Conservation (phyloP, 129 eudicot genomes). For the Ambrosia artemisiifolia region DNA sequence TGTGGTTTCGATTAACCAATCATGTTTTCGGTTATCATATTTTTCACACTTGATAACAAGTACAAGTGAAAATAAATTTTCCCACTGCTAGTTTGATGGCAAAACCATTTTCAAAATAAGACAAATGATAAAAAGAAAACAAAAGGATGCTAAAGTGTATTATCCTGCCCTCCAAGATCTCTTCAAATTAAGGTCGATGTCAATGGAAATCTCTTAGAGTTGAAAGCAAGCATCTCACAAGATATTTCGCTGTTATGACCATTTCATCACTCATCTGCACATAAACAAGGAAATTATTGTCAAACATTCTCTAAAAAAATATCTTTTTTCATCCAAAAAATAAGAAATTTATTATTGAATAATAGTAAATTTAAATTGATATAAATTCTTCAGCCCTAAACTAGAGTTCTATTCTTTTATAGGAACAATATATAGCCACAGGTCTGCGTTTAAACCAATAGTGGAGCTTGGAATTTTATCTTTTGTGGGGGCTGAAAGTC, state of each 20-base stretch:
- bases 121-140: neutral
- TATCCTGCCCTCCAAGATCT: neutral
- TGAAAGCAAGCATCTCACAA: conserved; percentile 17
- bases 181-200: neutral
- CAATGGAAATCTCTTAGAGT: conserved; percentile 9
- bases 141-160: neutral
- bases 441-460: too few species aligned
- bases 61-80: too few species aligned
- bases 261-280: conserved; percentile 28
- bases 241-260: conserved; percentile 6
- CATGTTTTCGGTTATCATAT: too few species aligned
- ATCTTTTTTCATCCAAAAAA: neutral
- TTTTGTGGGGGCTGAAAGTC: too few species aligned
- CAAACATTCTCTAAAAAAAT: neutral
- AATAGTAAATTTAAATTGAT: neutral
- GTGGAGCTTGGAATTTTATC: too few species aligned
- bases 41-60: too few species aligned
- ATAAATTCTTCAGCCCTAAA: neutral
- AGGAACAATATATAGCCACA: neutral
- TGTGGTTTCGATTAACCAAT: too few species aligned
- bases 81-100: too few species aligned
- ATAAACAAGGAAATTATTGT: neutral
- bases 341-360: neutral
- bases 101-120: too few species aligned
- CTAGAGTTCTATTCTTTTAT: neutral